Evolutionary conservation across 228 moss, liverwort and hornwort species (phyloP), one percentile per base, ranked within the genome.

Genomic region (Sphagnum magellanicum): DNA sequence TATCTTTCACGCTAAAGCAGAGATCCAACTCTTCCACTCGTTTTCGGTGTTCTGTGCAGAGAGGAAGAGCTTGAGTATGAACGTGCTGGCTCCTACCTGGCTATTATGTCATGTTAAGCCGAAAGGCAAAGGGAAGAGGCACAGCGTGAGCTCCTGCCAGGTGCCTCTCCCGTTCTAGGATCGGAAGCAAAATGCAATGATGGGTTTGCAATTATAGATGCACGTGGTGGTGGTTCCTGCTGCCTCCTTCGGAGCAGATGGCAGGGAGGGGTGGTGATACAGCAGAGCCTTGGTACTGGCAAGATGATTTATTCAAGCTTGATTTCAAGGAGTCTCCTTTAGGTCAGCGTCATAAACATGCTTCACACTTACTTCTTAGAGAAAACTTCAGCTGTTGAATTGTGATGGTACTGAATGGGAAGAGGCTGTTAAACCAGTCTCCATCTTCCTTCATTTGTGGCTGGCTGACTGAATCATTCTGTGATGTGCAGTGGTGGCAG

Each of bases 281-380:
- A 73, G 65, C 71, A 75, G 86, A 86, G 65, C 80, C 79, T 51
- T 86, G 86, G 86, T 78, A 79, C 50, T 82, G 77, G 71, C 78
- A 75, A 60, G 80, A 78, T 74, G 86, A 82, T 47, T 75, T 80
- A 16, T 75, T 78, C 61, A 64, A 83, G 74, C 75, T 68, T 62
- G 86, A 83, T 70, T 55, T 55, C 32, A 71, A 77, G 53, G 86
- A 78, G 65, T 86, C 83, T 76, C 86, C 83, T 58, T 74, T 80
- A 70, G 86, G 86, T 86, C 71, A 61, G 78, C 47, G 74, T 61
- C 48, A 61, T 53, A 53, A 79, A 49, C 48, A 60, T 68, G 16
- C 61, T 74, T 58, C 15, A 13, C 53, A 55, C 12, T 12, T 55
- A 1, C 9, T 12, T 12, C 53, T 32, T 32, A 32, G 12, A 55